Conservation (phyloP, 2,329 filamentous ascomycete genomes). For the Penicillium glabrum region DNA sequence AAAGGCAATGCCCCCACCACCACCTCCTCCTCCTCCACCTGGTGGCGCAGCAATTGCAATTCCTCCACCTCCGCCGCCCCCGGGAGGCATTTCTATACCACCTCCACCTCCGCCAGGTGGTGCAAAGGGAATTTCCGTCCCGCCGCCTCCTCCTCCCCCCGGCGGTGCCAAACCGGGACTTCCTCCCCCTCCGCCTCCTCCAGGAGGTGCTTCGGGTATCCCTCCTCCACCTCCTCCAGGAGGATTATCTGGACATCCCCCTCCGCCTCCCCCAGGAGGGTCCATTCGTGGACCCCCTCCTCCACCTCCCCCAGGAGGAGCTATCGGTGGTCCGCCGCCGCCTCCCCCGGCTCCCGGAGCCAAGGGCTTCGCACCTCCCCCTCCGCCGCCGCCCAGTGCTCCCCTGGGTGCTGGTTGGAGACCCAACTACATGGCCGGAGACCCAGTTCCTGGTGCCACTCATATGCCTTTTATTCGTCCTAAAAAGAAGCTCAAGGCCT, state of each 20-base stretch:
- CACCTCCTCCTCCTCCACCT: slow-evolving; percentile 39
- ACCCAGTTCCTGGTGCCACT: slow-evolving; percentile 59
- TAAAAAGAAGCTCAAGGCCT: slow-evolving; percentile 91
- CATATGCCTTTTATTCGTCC: slow-evolving; percentile 79
- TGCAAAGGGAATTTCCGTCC: slow-evolving; percentile 41
- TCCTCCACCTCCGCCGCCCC: slow-evolving; percentile 44
- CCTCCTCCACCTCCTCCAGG: slow-evolving; percentile 21
- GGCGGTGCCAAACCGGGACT: slow-evolving; percentile 43
- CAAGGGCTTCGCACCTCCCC: slow-evolving; percentile 51
- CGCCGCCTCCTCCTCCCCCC: slow-evolving; percentile 36
- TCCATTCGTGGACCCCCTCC: slow-evolving; percentile 46
- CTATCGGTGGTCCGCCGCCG: slow-evolving; percentile 32
- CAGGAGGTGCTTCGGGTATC: slow-evolving; percentile 41
- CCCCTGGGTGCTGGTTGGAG: slow-evolving; percentile 54
- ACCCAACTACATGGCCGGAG: slow-evolving; percentile 72
- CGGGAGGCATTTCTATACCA: slow-evolving; percentile 44
- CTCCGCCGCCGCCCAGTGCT: slow-evolving; percentile 66
- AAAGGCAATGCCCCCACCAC: slow-evolving; percentile 14
- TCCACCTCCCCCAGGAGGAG: slow-evolving; percentile 45
- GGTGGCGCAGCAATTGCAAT: slow-evolving; percentile 40
- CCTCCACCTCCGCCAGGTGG: slow-evolving; percentile 47
- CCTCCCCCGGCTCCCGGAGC: slow-evolving; percentile 45
- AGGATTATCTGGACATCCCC: slow-evolving; percentile 47
- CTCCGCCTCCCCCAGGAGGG: slow-evolving; percentile 43
- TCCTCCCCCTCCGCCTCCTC: slow-evolving; percentile 48